phyloP scores from a whole-genome alignment of 1,139 yeast genomes.

The Komagataea norvegica region DNA sequence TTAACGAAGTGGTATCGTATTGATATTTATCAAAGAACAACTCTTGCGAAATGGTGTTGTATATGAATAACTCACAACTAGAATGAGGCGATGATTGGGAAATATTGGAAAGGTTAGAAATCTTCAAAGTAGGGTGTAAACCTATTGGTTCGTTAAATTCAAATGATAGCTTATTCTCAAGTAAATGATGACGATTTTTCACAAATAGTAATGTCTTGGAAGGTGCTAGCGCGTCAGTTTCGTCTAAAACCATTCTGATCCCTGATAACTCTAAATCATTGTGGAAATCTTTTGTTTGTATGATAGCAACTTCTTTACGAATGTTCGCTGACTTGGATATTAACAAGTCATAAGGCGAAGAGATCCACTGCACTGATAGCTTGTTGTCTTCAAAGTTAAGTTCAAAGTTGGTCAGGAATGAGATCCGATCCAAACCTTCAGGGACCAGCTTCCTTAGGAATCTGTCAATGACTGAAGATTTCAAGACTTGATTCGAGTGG shows the following conservation, averaged over 20 bases:
- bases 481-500: slow-evolving; percentile 13
- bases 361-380: slow-evolving; percentile 18
- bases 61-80: slow-evolving; percentile 31
- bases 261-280: slow-evolving; percentile 23
- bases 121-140: slow-evolving; percentile 38
- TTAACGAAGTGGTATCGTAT: slow-evolving; percentile 29
- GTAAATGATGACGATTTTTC: slow-evolving; percentile 21
- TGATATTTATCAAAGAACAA: slow-evolving; percentile 36
- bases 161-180: slow-evolving; percentile 1
- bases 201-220: slow-evolving; percentile 22
- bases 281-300: slow-evolving; percentile 14
- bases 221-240: slow-evolving; percentile 18
- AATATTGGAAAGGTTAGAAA: slow-evolving; percentile 8
- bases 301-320: slow-evolving; percentile 23
- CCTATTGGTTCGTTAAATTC: slow-evolving; percentile 38
- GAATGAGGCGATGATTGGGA: slow-evolving; percentile 17
- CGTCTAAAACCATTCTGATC: slow-evolving; percentile 16
- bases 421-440: slow-evolving; percentile 14
- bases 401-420: slow-evolving; percentile 20
- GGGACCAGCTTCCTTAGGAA: slow-evolving; percentile 14
- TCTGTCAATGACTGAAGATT: slow-evolving; percentile 15
- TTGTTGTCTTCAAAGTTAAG: slow-evolving; percentile 14
- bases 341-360: slow-evolving; percentile 18
- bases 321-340: slow-evolving; percentile 10
- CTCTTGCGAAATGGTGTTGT: slow-evolving; percentile 28